Base-by-base conservation (phyloP, 345 rosid species). In the Gossypium mustelinum region DNA sequence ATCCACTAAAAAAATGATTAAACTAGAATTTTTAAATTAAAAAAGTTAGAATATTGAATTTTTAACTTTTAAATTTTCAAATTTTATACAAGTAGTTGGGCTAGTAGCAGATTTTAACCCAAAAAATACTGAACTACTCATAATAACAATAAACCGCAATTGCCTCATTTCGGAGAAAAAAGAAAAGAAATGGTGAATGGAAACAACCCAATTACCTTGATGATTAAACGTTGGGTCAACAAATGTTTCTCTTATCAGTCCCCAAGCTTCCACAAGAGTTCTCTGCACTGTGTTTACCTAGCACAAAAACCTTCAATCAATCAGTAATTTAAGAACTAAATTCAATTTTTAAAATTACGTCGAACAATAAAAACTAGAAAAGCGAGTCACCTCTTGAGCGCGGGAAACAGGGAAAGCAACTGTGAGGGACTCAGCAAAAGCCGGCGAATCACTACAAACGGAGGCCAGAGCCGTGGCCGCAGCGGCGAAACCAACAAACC, bases 181-280 rank as follows among this genome's bases (percentile, higher is more conserved):
- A 11, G 12, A 20, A 56, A 54, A 11, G 18, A 34, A 34, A 5
- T 5, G 41, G 56, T 14, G 25, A 18, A 1, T 11, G 14, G 12
- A 47, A 24, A 59, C 25, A 74, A 17, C 5, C 22, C 18, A 20
- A 47, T 22, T 84, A 89, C 98, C 98, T 80, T 94, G 98, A 80
- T 91, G 95, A 73, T 90, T 94, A 75, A 83, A 91, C 20, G 97
- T 87, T 52, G 97, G 98, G 77, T 94, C 98, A 0, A 94, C 79
- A 44, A 94, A 94, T 45, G 97, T 89, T 81, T 94, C 97, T 77
- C 95, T 84, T 80, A 94, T 94, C 80, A 94, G 85, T 62, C 96
- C 95, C 97, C 97, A 93, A 68, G 98, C 92, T 82, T 93, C 97
- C 80, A 93, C 93, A 43, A 93, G 97, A 66, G 98, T 93, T 83